Evolutionary conservation across 164 flowering plant genomes (phyloP).

Genomic region (Malania oleifera): DNA sequence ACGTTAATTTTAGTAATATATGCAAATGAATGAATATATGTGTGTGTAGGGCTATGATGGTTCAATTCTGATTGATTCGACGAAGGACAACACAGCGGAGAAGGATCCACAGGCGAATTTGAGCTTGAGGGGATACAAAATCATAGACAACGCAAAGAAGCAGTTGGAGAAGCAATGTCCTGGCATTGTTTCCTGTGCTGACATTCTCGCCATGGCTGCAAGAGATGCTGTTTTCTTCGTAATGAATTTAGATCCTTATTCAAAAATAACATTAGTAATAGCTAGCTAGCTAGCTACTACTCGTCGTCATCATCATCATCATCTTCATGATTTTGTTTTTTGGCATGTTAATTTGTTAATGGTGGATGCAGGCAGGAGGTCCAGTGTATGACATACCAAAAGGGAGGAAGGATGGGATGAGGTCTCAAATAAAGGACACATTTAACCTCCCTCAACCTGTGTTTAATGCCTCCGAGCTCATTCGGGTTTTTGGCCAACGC

Average conservation of each 20-base stretch:
- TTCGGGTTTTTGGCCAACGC: conserved; percentile 44
- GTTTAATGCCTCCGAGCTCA: conserved; percentile 59
- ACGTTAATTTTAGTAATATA: too few relatives aligned
- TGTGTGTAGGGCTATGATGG: conserved; percentile 94
- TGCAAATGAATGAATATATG: too few relatives aligned
- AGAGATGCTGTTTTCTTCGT: conserved; percentile 78
- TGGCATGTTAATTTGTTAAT: too few relatives aligned
- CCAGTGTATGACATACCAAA: conserved; percentile 70
- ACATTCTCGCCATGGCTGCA: conserved; percentile 85
- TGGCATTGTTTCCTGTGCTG: conserved; percentile 86
- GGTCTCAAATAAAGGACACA: conserved; percentile 81
- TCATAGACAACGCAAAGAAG: conserved; percentile 63
- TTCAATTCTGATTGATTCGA: conserved; percentile 72
- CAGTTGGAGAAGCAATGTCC: conserved; percentile 65
- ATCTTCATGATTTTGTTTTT: too few relatives aligned
- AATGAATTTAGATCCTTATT: conserved; percentile 4
- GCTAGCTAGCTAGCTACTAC: too few relatives aligned
- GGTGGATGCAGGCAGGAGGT: conserved; percentile 55
- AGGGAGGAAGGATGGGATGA: conserved; percentile 86
- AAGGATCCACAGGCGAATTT: conserved; percentile 84
- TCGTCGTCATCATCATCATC: too few relatives aligned
- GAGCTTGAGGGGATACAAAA: conserved; percentile 70
- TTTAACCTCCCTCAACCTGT: conserved; percentile 54
- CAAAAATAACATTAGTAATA: neutral
- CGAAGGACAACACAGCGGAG: conserved; percentile 73